phyloP scores from a whole-genome alignment of 1,284 basidiomycete genomes.

The Sporisorium scitamineum region DNA sequence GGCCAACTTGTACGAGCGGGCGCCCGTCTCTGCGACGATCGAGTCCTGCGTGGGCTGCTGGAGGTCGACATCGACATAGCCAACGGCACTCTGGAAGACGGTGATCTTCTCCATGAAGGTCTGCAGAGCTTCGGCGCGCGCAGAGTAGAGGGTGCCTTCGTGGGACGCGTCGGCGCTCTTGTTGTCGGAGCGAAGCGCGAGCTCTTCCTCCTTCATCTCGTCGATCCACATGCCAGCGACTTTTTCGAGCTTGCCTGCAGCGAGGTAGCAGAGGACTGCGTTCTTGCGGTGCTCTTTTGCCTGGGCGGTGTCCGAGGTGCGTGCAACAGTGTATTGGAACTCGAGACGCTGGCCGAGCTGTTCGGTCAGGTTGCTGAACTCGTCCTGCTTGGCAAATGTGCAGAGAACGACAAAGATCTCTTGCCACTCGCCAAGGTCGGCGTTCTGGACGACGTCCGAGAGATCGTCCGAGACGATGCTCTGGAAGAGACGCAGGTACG shows the following conservation, averaged over 20 bases:
- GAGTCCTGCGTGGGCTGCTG: slow-evolving; percentile 71
- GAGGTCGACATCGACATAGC: slow-evolving; percentile 86
- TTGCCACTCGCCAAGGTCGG: slow-evolving; percentile 92
- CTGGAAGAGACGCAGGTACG: slow-evolving; percentile 94
- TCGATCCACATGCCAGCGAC: slow-evolving; percentile 92
- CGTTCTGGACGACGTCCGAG: slow-evolving; percentile 92
- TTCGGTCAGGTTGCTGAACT: slow-evolving; percentile 87
- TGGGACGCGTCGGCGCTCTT: slow-evolving; percentile 23
- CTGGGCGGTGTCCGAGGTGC: slow-evolving; percentile 46
- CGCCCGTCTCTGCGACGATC: slow-evolving; percentile 72
- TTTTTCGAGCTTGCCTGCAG: slow-evolving; percentile 88
- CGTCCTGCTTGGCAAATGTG: slow-evolving; percentile 87
- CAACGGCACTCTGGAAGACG: slow-evolving; percentile 89
- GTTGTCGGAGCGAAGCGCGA: slow-evolving; percentile 45
- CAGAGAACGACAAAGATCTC: slow-evolving; percentile 97
- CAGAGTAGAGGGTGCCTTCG: slow-evolving; percentile 75
- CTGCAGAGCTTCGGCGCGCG: slow-evolving; percentile 89
- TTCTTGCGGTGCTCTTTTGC: slow-evolving; percentile 82
- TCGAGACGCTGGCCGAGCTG: slow-evolving; percentile 92
- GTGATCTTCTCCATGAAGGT: slow-evolving; percentile 97
- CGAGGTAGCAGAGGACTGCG: slow-evolving; percentile 87
- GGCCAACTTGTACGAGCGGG: slow-evolving; percentile 84
- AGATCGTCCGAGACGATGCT: slow-evolving; percentile 94
- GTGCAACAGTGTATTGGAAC: slow-evolving; percentile 76
- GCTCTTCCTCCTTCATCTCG: slow-evolving; percentile 89